These are phyloP conservation scores for Monilinia laxa DNA, from an alignment of 2,329 filamentous ascomycete species.

Conservation along the genomic window DNA sequence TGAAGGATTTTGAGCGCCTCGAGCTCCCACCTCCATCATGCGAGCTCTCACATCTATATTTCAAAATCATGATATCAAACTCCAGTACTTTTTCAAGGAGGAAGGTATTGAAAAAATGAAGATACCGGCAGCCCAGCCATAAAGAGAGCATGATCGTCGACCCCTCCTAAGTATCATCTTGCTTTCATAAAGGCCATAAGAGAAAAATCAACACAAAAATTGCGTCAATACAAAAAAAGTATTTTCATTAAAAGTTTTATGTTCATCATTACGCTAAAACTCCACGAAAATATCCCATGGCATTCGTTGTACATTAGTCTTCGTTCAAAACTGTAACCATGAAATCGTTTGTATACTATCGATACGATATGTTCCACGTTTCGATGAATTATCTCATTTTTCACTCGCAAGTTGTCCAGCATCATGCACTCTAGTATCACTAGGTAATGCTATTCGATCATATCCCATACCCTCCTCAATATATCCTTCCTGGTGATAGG, in stretches of 20 bases:
- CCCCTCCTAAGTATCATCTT: background rate
- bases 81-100: too few relatives aligned
- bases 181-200: background rate
- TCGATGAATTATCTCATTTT: background rate
- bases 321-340: background rate
- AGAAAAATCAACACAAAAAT: background rate
- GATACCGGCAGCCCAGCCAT: background rate
- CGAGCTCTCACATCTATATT: too few relatives aligned
- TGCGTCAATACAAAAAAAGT: too few relatives aligned
- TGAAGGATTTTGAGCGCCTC: too few relatives aligned
- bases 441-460: conserved; percentile 4
- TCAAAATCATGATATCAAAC: too few relatives aligned
- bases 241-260: background rate
- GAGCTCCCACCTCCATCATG: too few relatives aligned
- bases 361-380: background rate
- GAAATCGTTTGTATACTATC: background rate
- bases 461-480: conserved; percentile 21
- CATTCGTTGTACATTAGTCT: background rate
- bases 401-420: conserved; percentile 18
- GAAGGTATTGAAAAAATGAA: too few relatives aligned
- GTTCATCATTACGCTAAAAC: background rate
- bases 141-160: background rate
- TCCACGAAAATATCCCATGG: too few relatives aligned
- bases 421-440: conserved; percentile 13
- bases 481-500: conserved; percentile 20